Percentiles rank a stretch among this genome's conserved stretches.
Evolutionary conservation across 225 moss, liverwort and hornwort species (phyloP).

Genomic region (Bryoerythrophyllum caledonicum): DNA sequence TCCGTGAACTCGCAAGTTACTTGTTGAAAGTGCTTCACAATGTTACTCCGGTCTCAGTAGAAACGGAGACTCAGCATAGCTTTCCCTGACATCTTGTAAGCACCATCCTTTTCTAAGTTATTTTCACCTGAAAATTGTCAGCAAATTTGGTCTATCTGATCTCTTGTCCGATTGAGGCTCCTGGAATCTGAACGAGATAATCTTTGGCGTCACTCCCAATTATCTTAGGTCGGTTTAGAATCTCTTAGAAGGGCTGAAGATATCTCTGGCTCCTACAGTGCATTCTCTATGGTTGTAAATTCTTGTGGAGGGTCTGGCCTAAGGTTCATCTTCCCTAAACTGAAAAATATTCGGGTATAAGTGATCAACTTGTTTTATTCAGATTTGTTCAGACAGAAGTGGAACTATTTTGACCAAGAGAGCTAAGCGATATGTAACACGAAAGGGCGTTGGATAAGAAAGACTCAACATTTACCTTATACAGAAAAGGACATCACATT

Average conservation of each 20-base stretch:
- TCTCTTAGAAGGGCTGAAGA: not conserved
- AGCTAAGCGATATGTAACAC: no score
- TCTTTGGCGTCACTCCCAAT: not conserved
- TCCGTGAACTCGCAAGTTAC: constrained; percentile 5
- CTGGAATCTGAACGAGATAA: not conserved
- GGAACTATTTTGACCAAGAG: no score
- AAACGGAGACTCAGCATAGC: not conserved
- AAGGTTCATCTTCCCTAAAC: not conserved
- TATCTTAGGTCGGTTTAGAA: not conserved
- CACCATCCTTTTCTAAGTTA: not conserved
- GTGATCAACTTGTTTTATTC: not conserved
- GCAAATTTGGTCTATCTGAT: not conserved
- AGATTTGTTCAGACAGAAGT: no score
- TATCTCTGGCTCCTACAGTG: not conserved
- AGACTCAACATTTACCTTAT: no score
- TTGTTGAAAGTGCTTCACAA: constrained; percentile 7
- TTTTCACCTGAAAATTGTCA: not conserved
- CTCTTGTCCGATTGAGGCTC: not conserved
- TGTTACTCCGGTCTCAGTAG: not conserved
- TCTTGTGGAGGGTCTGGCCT: not conserved
- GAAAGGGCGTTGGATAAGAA: no score
- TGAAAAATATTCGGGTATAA: not conserved
- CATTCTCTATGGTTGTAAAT: not conserved
- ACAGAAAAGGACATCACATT: no score
- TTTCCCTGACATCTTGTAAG: constrained; percentile 9